Percentiles rank a stretch among this genome's conserved stretches.
Conservation (phyloP, 108 stramenopile genomes). For the Conticribra weissflogii region DNA sequence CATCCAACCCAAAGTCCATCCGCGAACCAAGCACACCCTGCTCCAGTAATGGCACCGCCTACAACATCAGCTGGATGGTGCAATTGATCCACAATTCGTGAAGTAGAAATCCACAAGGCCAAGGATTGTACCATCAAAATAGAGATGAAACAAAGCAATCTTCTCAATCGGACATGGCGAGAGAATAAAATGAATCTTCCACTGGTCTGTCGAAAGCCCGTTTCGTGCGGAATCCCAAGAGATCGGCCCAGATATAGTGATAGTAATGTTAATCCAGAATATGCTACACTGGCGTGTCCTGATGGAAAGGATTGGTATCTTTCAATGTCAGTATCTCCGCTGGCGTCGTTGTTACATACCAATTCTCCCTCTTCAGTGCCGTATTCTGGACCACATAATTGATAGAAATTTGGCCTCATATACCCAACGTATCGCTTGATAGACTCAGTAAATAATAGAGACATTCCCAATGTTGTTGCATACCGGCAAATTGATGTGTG, state of each 20-base stretch:
- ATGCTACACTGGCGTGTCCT: background rate
- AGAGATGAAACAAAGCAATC: background rate
- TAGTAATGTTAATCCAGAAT: background rate
- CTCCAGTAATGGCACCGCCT: background rate
- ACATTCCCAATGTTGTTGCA: background rate
- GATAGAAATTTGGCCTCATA: background rate
- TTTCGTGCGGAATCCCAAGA: background rate
- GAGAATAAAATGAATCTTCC: background rate
- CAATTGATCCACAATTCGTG: background rate
- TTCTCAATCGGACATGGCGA: background rate
- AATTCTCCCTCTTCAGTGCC: background rate
- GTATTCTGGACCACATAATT: background rate
- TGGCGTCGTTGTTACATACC: background rate
- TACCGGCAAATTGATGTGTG: background rate
- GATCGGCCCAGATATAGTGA: background rate
- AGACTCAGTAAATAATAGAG: background rate
- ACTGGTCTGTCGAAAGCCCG: background rate
- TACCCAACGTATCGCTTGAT: background rate
- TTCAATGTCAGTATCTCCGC: background rate
- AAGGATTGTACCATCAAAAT: background rate
- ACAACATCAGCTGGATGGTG: background rate
- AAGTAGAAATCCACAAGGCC: background rate
- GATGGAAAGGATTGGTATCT: background rate
- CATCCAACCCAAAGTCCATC: background rate
- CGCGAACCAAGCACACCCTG: background rate